Evolutionary conservation across 495 filamentous ascomycete genomes (phyloP), one percentile per base, ranked within the genome.

Genomic region (Daldinia vernicosa): DNA sequence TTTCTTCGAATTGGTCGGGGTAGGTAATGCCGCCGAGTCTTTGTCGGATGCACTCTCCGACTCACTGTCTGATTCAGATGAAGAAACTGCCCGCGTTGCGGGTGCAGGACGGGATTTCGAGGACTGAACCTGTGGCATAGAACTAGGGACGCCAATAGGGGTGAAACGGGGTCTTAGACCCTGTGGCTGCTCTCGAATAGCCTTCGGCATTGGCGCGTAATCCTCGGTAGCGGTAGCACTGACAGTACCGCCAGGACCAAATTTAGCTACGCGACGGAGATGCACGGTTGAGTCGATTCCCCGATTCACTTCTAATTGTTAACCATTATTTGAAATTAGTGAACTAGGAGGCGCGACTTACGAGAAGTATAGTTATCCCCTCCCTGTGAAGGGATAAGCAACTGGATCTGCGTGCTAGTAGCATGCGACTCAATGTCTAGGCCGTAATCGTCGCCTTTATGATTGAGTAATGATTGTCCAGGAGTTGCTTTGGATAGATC

Each of bases 101-200:
- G 50, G 27, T n/a, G 27, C 19, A 12, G 63, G 27, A 6, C 19
- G 40, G 4, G 54, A 12, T 39, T 55, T 39, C 1, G 33, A 19
- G 28, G 51, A 22, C 14, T 58, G 52, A 6, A 30, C 3, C 39
- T 15, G 68, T 6, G 22, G 60, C 14, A 43, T 24, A 9, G 72
- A 64, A 26, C 63, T 74, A 5, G 78, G 67, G 26, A 80, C 80
- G 6, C 83, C 83, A 40, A 83, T 77, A 2, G 83, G 82, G 15
- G 73, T 75, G 66, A 77, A 84, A 37, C 83, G 81, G 51, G 75
- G 69, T 71, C 72, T 82, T 28, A 85, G 75, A n/a, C 78, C 79
- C 57, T 79, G 73, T 24, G 83, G 83, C 57, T 85, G 83, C n/a
- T 78, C 71, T 22, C 83, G 77, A 33, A 81, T 70, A 11, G 77